Base-by-base conservation (phyloP, 148 eudicot genomes). In the Pouteria glomerata region DNA sequence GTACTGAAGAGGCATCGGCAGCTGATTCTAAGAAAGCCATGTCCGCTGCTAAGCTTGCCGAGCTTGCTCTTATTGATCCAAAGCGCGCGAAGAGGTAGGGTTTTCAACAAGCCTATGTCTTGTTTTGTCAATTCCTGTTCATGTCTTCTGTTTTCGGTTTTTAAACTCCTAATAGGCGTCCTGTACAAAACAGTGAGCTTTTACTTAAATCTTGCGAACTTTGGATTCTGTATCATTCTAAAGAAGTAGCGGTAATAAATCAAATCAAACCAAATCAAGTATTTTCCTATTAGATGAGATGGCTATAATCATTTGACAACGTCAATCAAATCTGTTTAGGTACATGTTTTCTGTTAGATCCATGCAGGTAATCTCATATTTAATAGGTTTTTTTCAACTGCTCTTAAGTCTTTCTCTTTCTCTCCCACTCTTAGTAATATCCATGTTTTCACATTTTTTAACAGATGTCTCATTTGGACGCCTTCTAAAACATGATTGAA, bases 1-100 rank as follows among this genome's bases (percentile, higher is more conserved):
- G 90, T 26, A 48, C 83, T 1, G 97, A 87, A 16, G 96, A 89
- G 47, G 70, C 79, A 16, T 73, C 84, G 10, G 58, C 79, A 52
- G 86, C 82, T 73, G 98, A 89, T 57, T 81, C 90, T 24, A 94
- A 94, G 87, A 94, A 94, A 75, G 90, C 98, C 18, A 86, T 94
- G 82, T 91, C 98, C 53, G 91, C 98, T 78, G 89, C 98, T 64
- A 94, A 94, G 80, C 97, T 94, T 77, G 98, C 98, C 62, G 98
- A 94, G 78, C 90, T 94, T 52, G 97, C 98, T 62, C 96, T 91
- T 66, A 75, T 94, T 55, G 98, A 94, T 72, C 98, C 98, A 39
- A 94, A 94, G 76, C 89, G 98, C 15, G 98, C 98, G 10, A 94
- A 94, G 79, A 91, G 98, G 98, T 90, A 85, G 35, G 14, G 4